These are phyloP conservation scores for Candida parachauliodes DNA, from an alignment of 805 yeast genomes.

Conservation along the genomic window DNA sequence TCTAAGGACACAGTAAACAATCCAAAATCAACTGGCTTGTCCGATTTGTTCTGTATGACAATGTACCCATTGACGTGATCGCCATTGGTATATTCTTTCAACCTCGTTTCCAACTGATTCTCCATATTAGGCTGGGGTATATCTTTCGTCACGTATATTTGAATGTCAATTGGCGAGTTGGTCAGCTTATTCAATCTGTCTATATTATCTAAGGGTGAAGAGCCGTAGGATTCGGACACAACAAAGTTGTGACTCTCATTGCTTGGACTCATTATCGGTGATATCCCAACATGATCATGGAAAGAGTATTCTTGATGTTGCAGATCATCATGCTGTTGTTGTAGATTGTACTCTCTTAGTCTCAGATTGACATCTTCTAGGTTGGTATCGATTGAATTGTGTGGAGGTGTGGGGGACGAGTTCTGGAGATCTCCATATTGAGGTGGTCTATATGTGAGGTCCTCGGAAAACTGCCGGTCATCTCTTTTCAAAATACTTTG, in stretches of 20 bases:
- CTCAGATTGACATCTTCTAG: conserved; percentile 10
- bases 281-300: conserved; percentile 1
- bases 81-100: conserved; percentile 39
- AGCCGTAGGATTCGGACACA: conserved; percentile 22
- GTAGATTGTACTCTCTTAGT: conserved; percentile 11
- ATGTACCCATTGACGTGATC: conserved; percentile 45
- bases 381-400: conserved; percentile 12
- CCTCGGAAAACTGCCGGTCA: conserved; percentile 36
- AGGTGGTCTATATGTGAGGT: conserved; percentile 31
- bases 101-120: conserved; percentile 43
- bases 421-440: no score
- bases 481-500: conserved; percentile 46
- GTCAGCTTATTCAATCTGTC: conserved; percentile 44
- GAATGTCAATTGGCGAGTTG: conserved; percentile 44
- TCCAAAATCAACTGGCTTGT: conserved; percentile 41
- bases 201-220: conserved; percentile 48
- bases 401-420: conserved; percentile 34
- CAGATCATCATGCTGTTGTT: conserved; percentile 12
- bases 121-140: conserved; percentile 43
- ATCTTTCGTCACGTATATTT: conserved; percentile 50
- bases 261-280: conserved; percentile 3
- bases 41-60: conserved; percentile 44
- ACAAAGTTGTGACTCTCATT: conserved; percentile 9
- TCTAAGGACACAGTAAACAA: conserved; percentile 46
- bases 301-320: conserved; percentile 5